Evolutionary conservation across 129 eudicot species (phyloP).

Genomic region (Deinandra increscens): DNA sequence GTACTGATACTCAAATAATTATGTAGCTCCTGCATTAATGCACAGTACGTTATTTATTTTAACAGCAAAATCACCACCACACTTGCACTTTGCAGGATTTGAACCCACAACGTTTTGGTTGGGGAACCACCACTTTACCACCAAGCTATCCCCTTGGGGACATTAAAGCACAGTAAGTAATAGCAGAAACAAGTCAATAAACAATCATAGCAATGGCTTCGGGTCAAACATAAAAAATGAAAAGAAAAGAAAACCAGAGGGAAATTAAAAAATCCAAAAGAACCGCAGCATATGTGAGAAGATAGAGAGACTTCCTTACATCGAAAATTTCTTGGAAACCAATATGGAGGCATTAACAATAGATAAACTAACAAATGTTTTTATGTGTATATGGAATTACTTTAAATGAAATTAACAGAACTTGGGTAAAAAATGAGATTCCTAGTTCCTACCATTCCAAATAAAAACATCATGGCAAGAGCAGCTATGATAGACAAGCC

Average conservation of each 20-base stretch:
- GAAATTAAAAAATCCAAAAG: conserved; percentile 10
- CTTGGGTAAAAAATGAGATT: conserved; percentile 9
- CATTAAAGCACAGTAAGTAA: too few species aligned
- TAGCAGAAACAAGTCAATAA: conserved; percentile 15
- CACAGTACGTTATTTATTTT: too few species aligned
- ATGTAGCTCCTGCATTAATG: conserved; percentile 73
- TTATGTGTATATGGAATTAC: not conserved
- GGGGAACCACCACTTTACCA: too few species aligned
- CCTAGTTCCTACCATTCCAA: conserved; percentile 89
- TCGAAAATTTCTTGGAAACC: not conserved
- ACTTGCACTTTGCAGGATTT: too few species aligned
- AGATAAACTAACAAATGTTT: not conserved
- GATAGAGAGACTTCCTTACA: not conserved
- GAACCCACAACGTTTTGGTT: too few species aligned
- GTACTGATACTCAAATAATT: conserved; percentile 76
- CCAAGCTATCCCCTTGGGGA: too few species aligned
- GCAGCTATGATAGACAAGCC: conserved; percentile 94
- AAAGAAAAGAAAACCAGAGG: not conserved
- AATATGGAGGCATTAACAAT: not conserved
- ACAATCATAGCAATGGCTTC: not conserved
- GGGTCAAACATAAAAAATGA: conserved; percentile 3
- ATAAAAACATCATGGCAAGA: conserved; percentile 72
- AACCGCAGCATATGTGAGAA: conserved; percentile 10
- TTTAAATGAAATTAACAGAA: not conserved
- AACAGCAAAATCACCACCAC: too few species aligned